These are phyloP conservation scores for Castanea mollissima DNA, from an alignment of 306 rosid genomes.

Conservation along the genomic window DNA sequence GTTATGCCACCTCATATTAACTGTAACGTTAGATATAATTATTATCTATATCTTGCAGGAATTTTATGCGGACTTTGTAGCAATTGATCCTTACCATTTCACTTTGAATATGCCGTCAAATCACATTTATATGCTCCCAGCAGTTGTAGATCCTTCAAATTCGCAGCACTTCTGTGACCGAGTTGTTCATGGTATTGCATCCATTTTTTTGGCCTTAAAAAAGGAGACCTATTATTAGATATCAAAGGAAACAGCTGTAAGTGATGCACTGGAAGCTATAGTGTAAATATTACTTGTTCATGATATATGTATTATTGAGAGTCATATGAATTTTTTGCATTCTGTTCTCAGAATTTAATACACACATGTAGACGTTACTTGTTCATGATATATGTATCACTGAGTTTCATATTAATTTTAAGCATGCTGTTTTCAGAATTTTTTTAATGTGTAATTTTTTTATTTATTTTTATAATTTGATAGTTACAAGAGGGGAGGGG, in stretches of 20 bases:
- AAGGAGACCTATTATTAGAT: conserved; percentile 85
- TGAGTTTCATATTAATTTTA: too few relatives aligned
- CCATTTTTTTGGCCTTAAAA: conserved; percentile 83
- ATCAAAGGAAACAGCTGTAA: conserved; percentile 80
- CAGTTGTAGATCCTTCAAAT: conserved; percentile 72
- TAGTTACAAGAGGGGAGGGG: too few relatives aligned
- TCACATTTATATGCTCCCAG: conserved; percentile 87
- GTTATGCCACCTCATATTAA: conserved; percentile 1
- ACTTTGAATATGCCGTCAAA: conserved; percentile 71
- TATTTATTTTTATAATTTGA: too few relatives aligned
- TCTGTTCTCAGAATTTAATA: background rate
- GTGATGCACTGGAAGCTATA: conserved; percentile 13
- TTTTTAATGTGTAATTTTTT: too few relatives aligned
- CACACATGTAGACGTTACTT: too few relatives aligned
- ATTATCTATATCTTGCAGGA: conserved; percentile 60
- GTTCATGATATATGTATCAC: too few relatives aligned
- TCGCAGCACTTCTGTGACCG: conserved; percentile 68
- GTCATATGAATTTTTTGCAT: background rate
- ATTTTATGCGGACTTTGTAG: conserved; percentile 84
- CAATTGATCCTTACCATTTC: conserved; percentile 85
- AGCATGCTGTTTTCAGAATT: too few relatives aligned
- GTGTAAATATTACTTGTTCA: too few relatives aligned
- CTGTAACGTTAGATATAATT: conserved; percentile 27
- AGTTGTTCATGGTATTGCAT: conserved; percentile 82
- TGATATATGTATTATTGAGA: too few relatives aligned